Evolutionary conservation across 129 eudicot genomes (phyloP), one percentile per base, ranked within the genome.

Genomic region (Sambucus nigra): DNA sequence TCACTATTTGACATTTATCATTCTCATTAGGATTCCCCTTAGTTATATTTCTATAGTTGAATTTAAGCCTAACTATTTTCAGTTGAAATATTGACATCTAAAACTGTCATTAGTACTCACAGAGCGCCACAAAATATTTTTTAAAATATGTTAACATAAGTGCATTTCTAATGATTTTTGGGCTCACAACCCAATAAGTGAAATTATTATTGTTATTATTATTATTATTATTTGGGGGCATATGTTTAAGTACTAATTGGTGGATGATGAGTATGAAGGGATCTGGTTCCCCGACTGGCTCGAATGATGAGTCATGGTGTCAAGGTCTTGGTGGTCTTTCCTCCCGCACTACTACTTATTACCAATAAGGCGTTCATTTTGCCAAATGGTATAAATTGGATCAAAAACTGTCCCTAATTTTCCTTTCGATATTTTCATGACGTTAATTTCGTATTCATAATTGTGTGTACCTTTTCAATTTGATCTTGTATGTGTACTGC

Each of bases 321-420:
- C 94, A 84, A 71, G 94, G 94, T 73, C 94, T 83, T 57, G 94
- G 79, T 53, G 94, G 94, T n/a, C 83, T 83, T 19, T 87, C 87
- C n/a, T 83, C 94, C 1, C 87, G 94, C 50, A 65, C 94, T 18
- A 87, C 94, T 66, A 81, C 94, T 66, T 83, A 83, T 72, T 83
- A 83, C 73, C 87, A 83, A 59, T 84, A 79, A 72, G 94, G 87
- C 4, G 94, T 87, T 66, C 94, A 87, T 33, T 83, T 83, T 27
- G 81, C 81, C 56, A 83, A 83, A 76, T 83, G 94, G 94, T 83
- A 64, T 26, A 32, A 32, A 33, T n/a, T 39, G 35, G 7, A 32
- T 26, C 3, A 16, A 31, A 26, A 7, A 2, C 25, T 63, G 8
- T 32, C 28, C 7, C 9, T 10, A 0, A 25, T 33, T 5, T 47